phyloP scores from a whole-genome alignment of 768 basidiomycete species.

The Rossbeevera mucosa region DNA sequence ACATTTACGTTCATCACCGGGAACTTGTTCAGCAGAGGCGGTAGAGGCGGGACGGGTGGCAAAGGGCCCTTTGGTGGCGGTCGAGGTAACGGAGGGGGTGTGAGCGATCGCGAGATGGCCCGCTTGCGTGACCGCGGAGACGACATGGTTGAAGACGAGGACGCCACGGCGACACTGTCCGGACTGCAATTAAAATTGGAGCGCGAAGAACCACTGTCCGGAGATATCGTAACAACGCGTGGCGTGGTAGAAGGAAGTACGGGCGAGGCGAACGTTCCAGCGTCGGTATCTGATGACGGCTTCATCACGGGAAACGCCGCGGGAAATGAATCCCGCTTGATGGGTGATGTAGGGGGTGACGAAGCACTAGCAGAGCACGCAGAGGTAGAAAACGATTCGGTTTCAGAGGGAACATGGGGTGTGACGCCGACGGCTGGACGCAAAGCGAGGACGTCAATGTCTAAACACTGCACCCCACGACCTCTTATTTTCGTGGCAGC shows the following conservation, averaged over 20 bases:
- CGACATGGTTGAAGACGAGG: neutral
- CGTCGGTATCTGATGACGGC: neutral
- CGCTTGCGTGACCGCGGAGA: constrained; percentile 22
- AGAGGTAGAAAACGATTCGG: constrained; percentile 6
- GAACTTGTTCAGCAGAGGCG: constrained; percentile 17
- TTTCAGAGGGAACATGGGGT: constrained; percentile 23
- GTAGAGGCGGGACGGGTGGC: constrained; percentile 27
- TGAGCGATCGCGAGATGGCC: constrained; percentile 23
- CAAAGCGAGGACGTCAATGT: neutral
- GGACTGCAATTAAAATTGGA: neutral
- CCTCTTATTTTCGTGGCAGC: neutral
- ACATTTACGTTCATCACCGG: constrained; percentile 10
- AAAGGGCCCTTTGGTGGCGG: constrained; percentile 29
- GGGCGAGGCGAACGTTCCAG: neutral
- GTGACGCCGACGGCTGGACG: constrained; percentile 21
- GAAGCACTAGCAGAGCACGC: constrained; percentile 4
- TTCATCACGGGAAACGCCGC: neutral
- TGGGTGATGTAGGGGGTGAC: constrained; percentile 1
- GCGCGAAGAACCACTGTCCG: neutral
- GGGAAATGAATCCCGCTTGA: neutral
- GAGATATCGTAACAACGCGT: constrained; percentile 1
- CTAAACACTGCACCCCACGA: constrained; percentile 10
- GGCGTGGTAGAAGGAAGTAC: neutral
- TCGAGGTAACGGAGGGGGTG: constrained; percentile 22
- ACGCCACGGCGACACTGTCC: neutral